phyloP scores from a whole-genome alignment of 352 stramenopile genomes.

The Phytopythium litorale region DNA sequence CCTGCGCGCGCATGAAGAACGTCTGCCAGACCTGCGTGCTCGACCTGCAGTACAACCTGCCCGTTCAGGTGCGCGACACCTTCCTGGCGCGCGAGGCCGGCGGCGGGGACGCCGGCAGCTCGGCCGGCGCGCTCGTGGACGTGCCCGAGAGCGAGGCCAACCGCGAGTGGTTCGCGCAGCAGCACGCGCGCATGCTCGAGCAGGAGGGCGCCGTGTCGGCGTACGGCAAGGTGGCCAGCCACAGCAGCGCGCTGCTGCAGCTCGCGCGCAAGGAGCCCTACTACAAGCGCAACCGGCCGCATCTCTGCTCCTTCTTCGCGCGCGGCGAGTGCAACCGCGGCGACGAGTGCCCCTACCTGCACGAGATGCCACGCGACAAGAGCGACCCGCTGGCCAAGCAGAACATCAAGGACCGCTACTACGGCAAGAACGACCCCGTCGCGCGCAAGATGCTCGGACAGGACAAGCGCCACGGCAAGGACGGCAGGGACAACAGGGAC shows the following conservation, averaged over 20 bases:
- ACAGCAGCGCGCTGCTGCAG: conserved; percentile 78
- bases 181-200: conserved; percentile 89
- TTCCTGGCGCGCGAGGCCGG: conserved; percentile 63
- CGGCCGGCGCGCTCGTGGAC: conserved; percentile 49
- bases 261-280: conserved; percentile 86
- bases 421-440: conserved; percentile 93
- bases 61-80: conserved; percentile 92
- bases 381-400: conserved; percentile 94
- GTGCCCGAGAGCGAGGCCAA: conserved; percentile 94
- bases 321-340: conserved; percentile 92
- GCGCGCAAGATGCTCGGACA: conserved; percentile 86
- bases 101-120: conserved; percentile 12
- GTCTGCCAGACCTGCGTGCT: conserved; percentile 99
- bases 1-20: conserved; percentile 98
- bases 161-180: conserved; percentile 92
- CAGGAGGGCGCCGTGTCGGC: conserved; percentile 84
- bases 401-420: conserved; percentile 95
- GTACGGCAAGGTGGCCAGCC: conserved; percentile 75
- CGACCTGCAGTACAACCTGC: conserved; percentile 97
- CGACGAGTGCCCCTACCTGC: conserved; percentile 91
- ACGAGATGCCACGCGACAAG: conserved; percentile 93
- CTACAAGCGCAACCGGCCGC: conserved; percentile 90
- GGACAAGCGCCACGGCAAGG: conserved; percentile 12
- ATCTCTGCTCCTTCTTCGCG: conserved; percentile 95
- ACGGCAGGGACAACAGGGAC: neutral